Conservation (phyloP, 805 yeast species). For the Pichia exigua region DNA sequence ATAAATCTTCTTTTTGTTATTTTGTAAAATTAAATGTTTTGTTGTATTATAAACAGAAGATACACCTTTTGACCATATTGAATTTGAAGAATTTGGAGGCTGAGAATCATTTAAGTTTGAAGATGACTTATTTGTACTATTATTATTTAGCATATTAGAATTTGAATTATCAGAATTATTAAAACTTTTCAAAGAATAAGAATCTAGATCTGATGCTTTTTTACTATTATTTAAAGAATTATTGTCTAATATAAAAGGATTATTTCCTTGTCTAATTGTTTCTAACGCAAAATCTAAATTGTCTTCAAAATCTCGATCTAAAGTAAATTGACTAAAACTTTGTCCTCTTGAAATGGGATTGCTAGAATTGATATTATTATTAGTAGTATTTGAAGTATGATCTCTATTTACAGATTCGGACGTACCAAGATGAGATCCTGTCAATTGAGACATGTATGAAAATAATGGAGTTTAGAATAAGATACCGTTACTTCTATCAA, state of each 20-base stretch:
- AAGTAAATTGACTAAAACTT: slow-evolving; percentile 32
- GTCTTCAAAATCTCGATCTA: slow-evolving; percentile 57
- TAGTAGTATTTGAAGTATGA: not conserved
- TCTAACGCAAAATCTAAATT: slow-evolving; percentile 61
- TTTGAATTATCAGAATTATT: not conserved
- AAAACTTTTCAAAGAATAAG: slow-evolving; percentile 24
- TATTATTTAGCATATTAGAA: slow-evolving; percentile 3
- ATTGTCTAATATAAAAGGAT: slow-evolving; percentile 11
- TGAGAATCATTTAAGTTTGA: not conserved
- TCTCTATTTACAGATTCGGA: slow-evolving; percentile 1
- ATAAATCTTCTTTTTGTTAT: slow-evolving; percentile 21
- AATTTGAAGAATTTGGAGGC: slow-evolving; percentile 11
- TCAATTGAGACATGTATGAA: slow-evolving; percentile 2
- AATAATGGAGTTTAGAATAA: not conserved
- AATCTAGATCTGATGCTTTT: slow-evolving; percentile 26
- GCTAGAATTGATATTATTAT: not conserved
- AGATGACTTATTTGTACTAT: not conserved
- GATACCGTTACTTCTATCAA: not conserved
- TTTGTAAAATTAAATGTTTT: slow-evolving; percentile 19
- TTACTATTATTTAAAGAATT: not conserved
- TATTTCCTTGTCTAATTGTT: slow-evolving; percentile 33
- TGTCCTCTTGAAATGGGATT: slow-evolving; percentile 11
- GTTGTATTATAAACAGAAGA: slow-evolving; percentile 22
- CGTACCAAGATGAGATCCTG: slow-evolving; percentile 3
- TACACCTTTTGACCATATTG: slow-evolving; percentile 27